Evolutionary conservation across 805 yeast species (phyloP).

Genomic region (Pichia cephalocereana): DNA sequence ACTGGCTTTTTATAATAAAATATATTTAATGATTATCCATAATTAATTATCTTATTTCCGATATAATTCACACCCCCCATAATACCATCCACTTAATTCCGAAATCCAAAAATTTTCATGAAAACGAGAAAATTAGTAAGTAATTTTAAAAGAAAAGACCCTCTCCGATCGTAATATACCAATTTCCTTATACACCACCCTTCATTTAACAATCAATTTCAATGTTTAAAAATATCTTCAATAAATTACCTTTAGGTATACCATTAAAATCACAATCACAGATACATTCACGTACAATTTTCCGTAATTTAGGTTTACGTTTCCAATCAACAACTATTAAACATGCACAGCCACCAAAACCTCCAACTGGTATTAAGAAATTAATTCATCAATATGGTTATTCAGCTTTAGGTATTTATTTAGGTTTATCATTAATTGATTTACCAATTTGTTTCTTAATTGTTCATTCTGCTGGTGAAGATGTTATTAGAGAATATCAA

Average conservation of each 20-base stretch:
- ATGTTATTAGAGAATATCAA: constrained; percentile 60
- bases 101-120: too few relatives aligned
- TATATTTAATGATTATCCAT: too few relatives aligned
- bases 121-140: too few relatives aligned
- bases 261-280: not conserved
- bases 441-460: constrained; percentile 72
- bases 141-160: too few relatives aligned
- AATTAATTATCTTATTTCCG: too few relatives aligned
- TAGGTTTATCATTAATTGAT: constrained; percentile 65
- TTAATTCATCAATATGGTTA: constrained; percentile 83
- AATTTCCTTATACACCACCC: too few relatives aligned
- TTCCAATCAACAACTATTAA: constrained; percentile 13
- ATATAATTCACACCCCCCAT: too few relatives aligned
- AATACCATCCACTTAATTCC: too few relatives aligned
- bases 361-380: constrained; percentile 45
- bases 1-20: not conserved
- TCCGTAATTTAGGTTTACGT: constrained; percentile 3
- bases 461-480: constrained; percentile 86
- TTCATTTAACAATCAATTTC: too few relatives aligned
- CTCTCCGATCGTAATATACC: too few relatives aligned
- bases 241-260: not conserved
- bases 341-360: constrained; percentile 14
- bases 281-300: not conserved
- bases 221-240: not conserved
- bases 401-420: constrained; percentile 80